Conservation (phyloP, 148 eudicot species). For the Dysphania ambrosioides region DNA sequence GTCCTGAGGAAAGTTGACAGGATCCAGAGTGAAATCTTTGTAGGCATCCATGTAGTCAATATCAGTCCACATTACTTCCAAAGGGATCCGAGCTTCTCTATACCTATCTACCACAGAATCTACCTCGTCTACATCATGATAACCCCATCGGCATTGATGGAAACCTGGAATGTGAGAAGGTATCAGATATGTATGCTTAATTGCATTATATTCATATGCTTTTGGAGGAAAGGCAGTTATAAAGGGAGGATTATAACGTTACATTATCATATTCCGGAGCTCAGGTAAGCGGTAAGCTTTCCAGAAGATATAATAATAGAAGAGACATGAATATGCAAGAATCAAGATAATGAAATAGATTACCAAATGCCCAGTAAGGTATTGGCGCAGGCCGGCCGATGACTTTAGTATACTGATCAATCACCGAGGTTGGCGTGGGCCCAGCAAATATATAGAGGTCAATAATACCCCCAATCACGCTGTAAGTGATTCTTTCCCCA, state of each 20-base stretch:
- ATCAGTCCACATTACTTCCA: conserved; percentile 56
- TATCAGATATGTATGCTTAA: neutral
- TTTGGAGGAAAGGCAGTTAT: neutral
- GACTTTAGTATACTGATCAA: conserved; percentile 48
- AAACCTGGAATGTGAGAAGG: conserved; percentile 31
- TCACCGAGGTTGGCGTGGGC: conserved; percentile 32
- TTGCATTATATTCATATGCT: neutral
- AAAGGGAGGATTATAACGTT: neutral
- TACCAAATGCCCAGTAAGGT: conserved; percentile 67
- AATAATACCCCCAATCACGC: conserved; percentile 48
- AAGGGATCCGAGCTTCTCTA: conserved; percentile 36
- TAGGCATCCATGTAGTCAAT: conserved; percentile 55
- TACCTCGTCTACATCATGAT: conserved; percentile 32
- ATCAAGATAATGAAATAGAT: neutral
- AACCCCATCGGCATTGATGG: conserved; percentile 52
- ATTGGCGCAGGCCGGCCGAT: conserved; percentile 53
- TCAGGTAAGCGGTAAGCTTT: too few relatives aligned
- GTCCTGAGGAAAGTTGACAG: conserved; percentile 37
- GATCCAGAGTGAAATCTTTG: conserved; percentile 49
- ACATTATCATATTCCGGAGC: neutral
- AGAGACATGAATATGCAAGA: neutral
- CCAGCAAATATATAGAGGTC: conserved; percentile 54
- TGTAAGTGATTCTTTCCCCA: conserved; percentile 47
- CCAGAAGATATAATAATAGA: neutral
- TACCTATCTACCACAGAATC: conserved; percentile 40